phyloP scores from a whole-genome alignment of 257 asterid genomes.

The Solanum paucissectum region DNA sequence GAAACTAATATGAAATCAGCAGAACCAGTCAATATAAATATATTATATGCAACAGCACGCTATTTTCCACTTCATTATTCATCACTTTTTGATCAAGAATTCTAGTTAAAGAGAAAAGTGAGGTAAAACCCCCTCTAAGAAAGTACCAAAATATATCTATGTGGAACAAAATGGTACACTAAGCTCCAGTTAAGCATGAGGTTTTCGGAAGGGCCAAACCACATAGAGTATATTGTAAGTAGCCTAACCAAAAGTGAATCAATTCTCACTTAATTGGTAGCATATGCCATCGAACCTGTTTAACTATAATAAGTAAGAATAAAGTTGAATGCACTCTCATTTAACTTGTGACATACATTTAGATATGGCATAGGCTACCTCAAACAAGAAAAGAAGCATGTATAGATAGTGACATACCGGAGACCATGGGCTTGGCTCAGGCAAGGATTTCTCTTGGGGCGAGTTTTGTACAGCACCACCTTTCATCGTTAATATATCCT shows the following conservation, averaged over 20 bases:
- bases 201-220: neutral
- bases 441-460: conserved; percentile 71
- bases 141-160: neutral
- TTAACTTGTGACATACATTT: neutral
- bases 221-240: neutral
- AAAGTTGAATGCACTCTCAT: neutral
- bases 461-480: conserved; percentile 93
- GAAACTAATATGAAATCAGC: neutral
- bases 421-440: conserved; percentile 97
- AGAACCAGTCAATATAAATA: neutral
- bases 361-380: neutral
- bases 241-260: neutral
- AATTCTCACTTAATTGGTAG: neutral
- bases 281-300: neutral
- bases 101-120: neutral
- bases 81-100: neutral
- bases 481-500: conserved; percentile 76
- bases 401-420: conserved; percentile 52
- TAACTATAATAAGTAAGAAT: neutral
- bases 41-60: neutral
- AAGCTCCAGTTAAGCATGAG: neutral
- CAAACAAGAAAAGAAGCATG: neutral
- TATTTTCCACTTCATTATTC: neutral
- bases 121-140: neutral
- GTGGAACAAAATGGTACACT: too few relatives aligned